Base-by-base conservation (phyloP, 2,329 filamentous ascomycete genomes). In the Fusarium sterilihyphosum region DNA sequence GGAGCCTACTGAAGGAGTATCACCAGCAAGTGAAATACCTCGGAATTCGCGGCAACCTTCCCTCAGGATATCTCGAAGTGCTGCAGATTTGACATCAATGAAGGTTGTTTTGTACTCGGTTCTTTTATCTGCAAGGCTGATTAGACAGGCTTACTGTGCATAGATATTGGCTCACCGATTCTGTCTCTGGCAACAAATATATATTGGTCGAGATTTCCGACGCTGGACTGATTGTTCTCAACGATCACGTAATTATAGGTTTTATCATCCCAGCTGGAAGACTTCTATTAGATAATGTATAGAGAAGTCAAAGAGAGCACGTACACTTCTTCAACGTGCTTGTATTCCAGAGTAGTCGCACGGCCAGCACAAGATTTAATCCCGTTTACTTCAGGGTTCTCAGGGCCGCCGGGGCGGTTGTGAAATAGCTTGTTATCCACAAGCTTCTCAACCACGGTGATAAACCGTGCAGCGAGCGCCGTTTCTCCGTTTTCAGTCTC, bases 61-160 rank as follows among this genome's bases (percentile, higher is more conserved):
- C 43, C 33, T 49, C 35, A 64, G 17, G 31, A 64, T 10, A 41
- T 85, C 47, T 49, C 29, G 20, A 20, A 31, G 46, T 14, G 5
- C 20, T 3, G 20, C 7, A 6, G 46, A 49, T 33, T 49, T 49
- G 26, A 49, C 29, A 5, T 49, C 29, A 49, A 49, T 31, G 13
- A 49, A 49, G 3, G 18, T 49, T 49, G 26, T 49, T 31, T 33
- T 49, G 13, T 9, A 12, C 8, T 49, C 13, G n/a, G 20, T 31
- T 16, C n/a, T 46, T 46, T 16, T 26, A 26, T 46, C 44, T 46
- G 1, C 5, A 46, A 46, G 24, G 16, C 2, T 46, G 9, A 18
- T 46, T 46, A 46, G n/a, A 46, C 9, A 46, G 29, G 6, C 44
- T 46, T 3, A 18, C 8, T 46, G 20, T 41, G 3, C 7, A 41